A percentile compares a stretch with the other conserved stretches of the same genome.
Evolutionary conservation across 2,329 filamentous ascomycete species (phyloP).

Genomic region (Aspergillus piperis): DNA sequence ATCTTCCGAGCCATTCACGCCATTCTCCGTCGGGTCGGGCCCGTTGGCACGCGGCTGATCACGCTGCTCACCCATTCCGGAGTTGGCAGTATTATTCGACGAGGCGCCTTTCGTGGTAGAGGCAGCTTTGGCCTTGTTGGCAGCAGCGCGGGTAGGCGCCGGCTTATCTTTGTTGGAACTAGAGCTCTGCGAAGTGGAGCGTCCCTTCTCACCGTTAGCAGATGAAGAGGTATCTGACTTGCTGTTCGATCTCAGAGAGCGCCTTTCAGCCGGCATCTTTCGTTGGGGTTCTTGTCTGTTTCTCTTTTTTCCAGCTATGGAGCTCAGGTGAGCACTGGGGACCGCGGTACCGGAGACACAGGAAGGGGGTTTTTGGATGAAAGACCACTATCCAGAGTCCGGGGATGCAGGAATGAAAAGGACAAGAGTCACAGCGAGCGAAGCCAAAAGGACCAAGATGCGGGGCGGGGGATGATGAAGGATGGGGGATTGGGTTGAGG

Average conservation of each 20-base stretch:
- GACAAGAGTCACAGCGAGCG: slow-evolving; percentile 15
- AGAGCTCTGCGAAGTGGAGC: slow-evolving; percentile 47
- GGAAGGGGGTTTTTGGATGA: slow-evolving; percentile 25
- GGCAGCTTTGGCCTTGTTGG: slow-evolving; percentile 42
- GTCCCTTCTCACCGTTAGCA: slow-evolving; percentile 50
- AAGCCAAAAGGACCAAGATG: slow-evolving; percentile 19
- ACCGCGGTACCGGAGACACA: slow-evolving; percentile 31
- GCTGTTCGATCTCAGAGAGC: slow-evolving; percentile 49
- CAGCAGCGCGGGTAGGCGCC: slow-evolving; percentile 44
- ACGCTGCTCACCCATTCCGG: slow-evolving; percentile 65
- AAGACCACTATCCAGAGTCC: slow-evolving; percentile 20
- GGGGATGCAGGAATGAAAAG: slow-evolving; percentile 14
- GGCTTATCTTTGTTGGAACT: slow-evolving; percentile 49
- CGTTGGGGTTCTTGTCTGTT: slow-evolving; percentile 30
- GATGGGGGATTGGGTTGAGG: slow-evolving; percentile 10
- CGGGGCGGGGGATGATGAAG: slow-evolving; percentile 25
- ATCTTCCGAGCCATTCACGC: slow-evolving; percentile 66
- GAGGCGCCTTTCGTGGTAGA: slow-evolving; percentile 35
- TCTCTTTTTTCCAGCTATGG: slow-evolving; percentile 25
- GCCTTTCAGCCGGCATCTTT: slow-evolving; percentile 51
- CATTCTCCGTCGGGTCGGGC: slow-evolving; percentile 69
- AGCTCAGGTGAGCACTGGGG: slow-evolving; percentile 35
- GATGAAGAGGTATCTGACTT: slow-evolving; percentile 50
- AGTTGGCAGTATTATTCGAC: slow-evolving; percentile 38
- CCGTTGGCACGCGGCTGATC: slow-evolving; percentile 69